phyloP scores from a whole-genome alignment of 257 asterid genomes.

The Phtheirospermum japonicum region DNA sequence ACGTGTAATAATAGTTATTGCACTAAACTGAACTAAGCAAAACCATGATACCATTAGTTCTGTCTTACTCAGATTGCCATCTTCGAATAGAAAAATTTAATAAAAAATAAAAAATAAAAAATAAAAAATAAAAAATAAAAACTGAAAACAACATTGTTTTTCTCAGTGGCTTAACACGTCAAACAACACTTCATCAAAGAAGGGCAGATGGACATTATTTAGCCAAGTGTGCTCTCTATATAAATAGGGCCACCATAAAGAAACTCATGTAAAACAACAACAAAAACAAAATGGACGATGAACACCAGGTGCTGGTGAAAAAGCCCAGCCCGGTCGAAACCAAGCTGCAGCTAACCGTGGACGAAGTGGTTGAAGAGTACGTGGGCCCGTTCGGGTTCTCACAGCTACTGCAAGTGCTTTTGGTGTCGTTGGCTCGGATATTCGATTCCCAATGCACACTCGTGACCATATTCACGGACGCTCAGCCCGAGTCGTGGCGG shows the following conservation, averaged over 20 bases:
- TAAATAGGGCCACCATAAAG: background rate
- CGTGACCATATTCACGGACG: slow-evolving; percentile 54
- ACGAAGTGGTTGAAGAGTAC: slow-evolving; percentile 54
- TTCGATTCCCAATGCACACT: slow-evolving; percentile 57
- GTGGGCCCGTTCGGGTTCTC: slow-evolving; percentile 65
- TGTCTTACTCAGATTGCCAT: slow-evolving; percentile 49
- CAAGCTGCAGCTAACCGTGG: slow-evolving; percentile 49
- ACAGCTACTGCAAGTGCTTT: slow-evolving; percentile 52
- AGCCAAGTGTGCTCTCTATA: slow-evolving; percentile 21
- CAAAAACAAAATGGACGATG: slow-evolving; percentile 40
- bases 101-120: too few relatives aligned
- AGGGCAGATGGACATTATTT: slow-evolving; percentile 24
- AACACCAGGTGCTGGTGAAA: slow-evolving; percentile 32
- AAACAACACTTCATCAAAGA: slow-evolving; percentile 28
- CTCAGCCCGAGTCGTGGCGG: slow-evolving; percentile 52
- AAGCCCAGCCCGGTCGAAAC: slow-evolving; percentile 9
- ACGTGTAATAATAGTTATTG: slow-evolving; percentile 5
- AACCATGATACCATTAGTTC: slow-evolving; percentile 12
- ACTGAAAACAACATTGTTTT: slow-evolving; percentile 22
- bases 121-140: background rate
- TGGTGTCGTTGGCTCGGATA: slow-evolving; percentile 57
- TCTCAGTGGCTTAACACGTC: slow-evolving; percentile 38
- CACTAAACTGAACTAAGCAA: slow-evolving; percentile 19
- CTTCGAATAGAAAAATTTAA: too few relatives aligned
- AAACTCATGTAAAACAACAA: background rate